Evolutionary conservation across 768 basidiomycete genomes (phyloP), one percentile per base, ranked within the genome.

Genomic region (Mycena polygramma): DNA sequence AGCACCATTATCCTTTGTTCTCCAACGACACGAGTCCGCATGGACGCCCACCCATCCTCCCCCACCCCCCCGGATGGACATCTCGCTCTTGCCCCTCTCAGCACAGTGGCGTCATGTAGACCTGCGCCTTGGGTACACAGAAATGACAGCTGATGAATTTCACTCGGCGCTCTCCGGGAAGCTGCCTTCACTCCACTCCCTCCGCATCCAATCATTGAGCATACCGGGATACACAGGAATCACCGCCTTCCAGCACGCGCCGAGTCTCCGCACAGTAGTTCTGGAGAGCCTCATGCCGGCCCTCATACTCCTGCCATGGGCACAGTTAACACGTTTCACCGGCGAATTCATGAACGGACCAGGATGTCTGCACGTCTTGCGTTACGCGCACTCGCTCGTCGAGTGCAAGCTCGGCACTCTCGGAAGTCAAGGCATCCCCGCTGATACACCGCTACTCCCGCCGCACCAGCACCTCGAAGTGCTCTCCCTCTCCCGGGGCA

Each of bases 311-410:
- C 49, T 66, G 24, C 66, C 57, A 22, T 66, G 57, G 66, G 10
- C 9, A 7, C 66, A 60, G n/a, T 57, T 66, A 14, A 66, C 66
- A 20, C 30, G 41, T 20, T 66, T 57, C 46, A 39, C 11, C 2
- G 64, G 55, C 11, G 17, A 39, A 4, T 1, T 7, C 26, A 11
- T 52, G 2, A 5, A 4, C 5, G 49, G 13, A 1, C 8, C 4
- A 10, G 26, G 53, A 10, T 67, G 66, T 30, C 7, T 60, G 9
- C n/a, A 61, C 5, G 52, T 67, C 35, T 39, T 67, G 26, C 39
- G 15, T 6, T 26, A 1, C 11, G 52, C 66, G 1, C 30, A 36
- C 37, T 43, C 30, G 0, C 66, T 67, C n/a, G 43, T 59, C 5
- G 49, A 60, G n/a, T 67, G 66, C n/a, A 54, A 35, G 19, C 37